Evolutionary conservation across 2,329 filamentous ascomycete genomes (phyloP).

Genomic region (Geosmithia flava): DNA sequence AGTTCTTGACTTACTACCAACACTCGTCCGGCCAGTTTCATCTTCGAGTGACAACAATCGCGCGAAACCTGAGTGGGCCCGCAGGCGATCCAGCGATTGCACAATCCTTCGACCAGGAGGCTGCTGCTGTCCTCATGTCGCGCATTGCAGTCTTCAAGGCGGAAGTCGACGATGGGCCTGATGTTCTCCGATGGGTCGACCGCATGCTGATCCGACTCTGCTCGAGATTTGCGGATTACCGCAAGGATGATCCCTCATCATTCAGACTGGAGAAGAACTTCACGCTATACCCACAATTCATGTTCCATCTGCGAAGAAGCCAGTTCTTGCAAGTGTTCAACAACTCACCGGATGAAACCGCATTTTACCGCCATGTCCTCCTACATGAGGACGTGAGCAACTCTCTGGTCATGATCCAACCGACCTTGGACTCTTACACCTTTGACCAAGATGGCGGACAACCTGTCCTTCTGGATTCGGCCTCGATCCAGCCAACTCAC

Average conservation of each 20-base stretch:
- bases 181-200: constrained; percentile 95
- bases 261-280: constrained; percentile 99
- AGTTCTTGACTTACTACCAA: constrained; percentile 98
- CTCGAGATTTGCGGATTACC: constrained; percentile 92
- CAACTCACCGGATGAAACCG: constrained; percentile 96
- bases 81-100: constrained; percentile 90
- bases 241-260: constrained; percentile 94
- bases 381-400: constrained; percentile 97
- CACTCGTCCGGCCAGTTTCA: constrained; percentile 95
- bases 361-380: constrained; percentile 95
- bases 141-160: constrained; percentile 98
- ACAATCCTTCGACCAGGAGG: constrained; percentile 96
- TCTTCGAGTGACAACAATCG: constrained; percentile 87
- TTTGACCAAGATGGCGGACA: constrained; percentile 89
- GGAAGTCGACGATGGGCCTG: constrained; percentile 96
- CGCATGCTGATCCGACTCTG: constrained; percentile 96
- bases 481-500: constrained; percentile 88
- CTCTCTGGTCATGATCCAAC: constrained; percentile 97
- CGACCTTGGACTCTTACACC: constrained; percentile 92
- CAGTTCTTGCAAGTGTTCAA: constrained; percentile 99
- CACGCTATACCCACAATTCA: constrained; percentile 96
- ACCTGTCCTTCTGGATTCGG: constrained; percentile 91
- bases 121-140: constrained; percentile 96
- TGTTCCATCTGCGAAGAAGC: constrained; percentile 96
- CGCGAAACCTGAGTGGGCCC: constrained; percentile 81